These are phyloP conservation scores for Eurotiales sp. DNA, from an alignment of 2,329 filamentous ascomycete genomes.

Conservation along the genomic window DNA sequence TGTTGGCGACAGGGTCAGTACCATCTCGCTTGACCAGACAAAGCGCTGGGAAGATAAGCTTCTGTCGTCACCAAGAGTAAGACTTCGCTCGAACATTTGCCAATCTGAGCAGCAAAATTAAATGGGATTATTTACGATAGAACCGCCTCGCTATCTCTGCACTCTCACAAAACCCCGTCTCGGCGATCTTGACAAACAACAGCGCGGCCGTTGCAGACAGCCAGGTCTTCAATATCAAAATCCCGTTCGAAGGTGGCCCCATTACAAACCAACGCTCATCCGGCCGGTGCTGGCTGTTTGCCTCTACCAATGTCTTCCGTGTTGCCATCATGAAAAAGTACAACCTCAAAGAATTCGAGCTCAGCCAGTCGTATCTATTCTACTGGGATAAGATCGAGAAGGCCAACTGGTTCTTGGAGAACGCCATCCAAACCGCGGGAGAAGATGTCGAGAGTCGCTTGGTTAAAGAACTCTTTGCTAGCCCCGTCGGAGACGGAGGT, in stretches of 20 bases:
- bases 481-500: constrained; percentile 74
- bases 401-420: constrained; percentile 83
- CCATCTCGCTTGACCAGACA: constrained; percentile 21
- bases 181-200: constrained; percentile 62
- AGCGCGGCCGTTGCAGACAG: constrained; percentile 63
- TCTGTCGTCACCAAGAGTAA: constrained; percentile 26
- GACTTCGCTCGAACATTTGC: no score
- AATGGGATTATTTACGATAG: constrained; percentile 31
- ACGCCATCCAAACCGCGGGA: constrained; percentile 68
- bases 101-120: no score
- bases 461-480: constrained; percentile 64
- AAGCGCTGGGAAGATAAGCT: constrained; percentile 25
- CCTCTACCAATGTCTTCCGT: constrained; percentile 85
- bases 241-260: constrained; percentile 75
- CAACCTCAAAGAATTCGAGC: constrained; percentile 71
- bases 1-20: constrained; percentile 15
- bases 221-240: constrained; percentile 78
- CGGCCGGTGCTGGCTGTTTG: constrained; percentile 89
- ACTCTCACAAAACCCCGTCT: constrained; percentile 64
- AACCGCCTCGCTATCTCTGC: constrained; percentile 73
- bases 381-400: constrained; percentile 96
- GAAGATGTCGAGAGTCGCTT: constrained; percentile 70
- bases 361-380: constrained; percentile 85
- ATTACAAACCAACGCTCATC: constrained; percentile 81
- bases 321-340: constrained; percentile 84